phyloP scores from a whole-genome alignment of 2,329 filamentous ascomycete species.

The Grosmannia huntii region DNA sequence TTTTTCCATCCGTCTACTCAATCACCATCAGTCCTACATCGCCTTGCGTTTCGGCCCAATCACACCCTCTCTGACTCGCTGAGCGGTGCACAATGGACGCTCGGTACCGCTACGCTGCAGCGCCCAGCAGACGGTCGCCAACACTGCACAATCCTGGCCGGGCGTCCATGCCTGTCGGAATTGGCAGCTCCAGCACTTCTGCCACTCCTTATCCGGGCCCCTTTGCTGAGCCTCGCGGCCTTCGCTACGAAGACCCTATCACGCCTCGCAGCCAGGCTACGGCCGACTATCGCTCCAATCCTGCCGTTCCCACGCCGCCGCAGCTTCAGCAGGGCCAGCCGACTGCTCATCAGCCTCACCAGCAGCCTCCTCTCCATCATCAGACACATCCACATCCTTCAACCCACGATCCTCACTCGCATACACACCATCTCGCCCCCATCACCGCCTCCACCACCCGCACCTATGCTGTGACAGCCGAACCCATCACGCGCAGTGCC shows the following conservation, averaged over 20 bases:
- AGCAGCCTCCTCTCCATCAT: neutral
- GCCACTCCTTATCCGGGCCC: conserved; percentile 24
- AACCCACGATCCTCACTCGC: neutral
- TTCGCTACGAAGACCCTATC: conserved; percentile 15
- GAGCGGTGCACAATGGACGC: conserved; percentile 9
- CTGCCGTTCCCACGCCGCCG: conserved; percentile 11
- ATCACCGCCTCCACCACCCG: conserved; percentile 23
- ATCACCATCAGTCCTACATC: neutral
- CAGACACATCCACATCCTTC: neutral
- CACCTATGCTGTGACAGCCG: conserved; percentile 43
- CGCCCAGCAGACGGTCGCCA: conserved; percentile 27
- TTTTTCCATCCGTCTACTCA: neutral
- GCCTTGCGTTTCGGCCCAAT: neutral
- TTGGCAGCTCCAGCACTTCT: conserved; percentile 17
- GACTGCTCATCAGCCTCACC: neutral
- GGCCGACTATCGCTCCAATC: conserved; percentile 8
- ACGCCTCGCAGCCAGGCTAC: conserved; percentile 7
- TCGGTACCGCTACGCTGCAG: conserved; percentile 11
- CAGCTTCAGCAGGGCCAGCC: conserved; percentile 5
- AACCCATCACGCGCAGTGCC: conserved; percentile 33
- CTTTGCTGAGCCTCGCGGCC: conserved; percentile 38
- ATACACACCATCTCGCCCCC: conserved; percentile 13
- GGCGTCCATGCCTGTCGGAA: conserved; percentile 35
- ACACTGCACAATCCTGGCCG: conserved; percentile 31
- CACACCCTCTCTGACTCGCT: neutral